Conservation (phyloP, 1,139 yeast genomes). For the Eremothecium cymbalariae region DNA sequence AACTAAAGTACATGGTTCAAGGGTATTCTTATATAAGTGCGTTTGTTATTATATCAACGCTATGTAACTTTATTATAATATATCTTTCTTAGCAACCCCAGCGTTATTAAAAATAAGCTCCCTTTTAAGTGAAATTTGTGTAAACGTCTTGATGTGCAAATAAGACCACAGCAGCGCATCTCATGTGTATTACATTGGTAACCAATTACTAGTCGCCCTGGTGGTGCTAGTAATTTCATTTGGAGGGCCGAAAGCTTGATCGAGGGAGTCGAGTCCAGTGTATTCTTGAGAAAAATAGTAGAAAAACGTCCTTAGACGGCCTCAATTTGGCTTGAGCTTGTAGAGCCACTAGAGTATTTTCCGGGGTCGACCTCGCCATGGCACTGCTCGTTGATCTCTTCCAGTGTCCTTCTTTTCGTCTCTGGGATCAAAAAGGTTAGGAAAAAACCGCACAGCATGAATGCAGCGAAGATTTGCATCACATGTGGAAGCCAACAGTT, state of each 20-base stretch:
- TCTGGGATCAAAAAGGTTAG: conserved; percentile 69
- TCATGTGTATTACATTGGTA: no score
- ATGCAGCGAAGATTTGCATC: conserved; percentile 84
- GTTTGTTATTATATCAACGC: no score
- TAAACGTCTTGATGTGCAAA: no score
- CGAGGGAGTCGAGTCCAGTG: background rate
- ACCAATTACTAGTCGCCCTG: no score
- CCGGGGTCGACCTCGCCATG: conserved; percentile 59
- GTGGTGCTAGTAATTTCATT: conserved; percentile 1
- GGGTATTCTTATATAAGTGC: no score
- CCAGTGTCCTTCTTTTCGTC: conserved; percentile 83
- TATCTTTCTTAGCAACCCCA: no score
- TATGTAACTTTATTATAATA: no score
- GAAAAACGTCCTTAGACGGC: conserved; percentile 11
- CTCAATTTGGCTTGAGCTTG: conserved; percentile 16
- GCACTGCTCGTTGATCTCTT: conserved; percentile 65
- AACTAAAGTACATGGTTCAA: no score
- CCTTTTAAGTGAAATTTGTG: no score
- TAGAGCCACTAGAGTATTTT: conserved; percentile 16
- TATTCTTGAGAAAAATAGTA: conserved; percentile 1
- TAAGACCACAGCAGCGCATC: no score
- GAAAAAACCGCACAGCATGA: conserved; percentile 72
- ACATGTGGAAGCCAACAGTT: conserved; percentile 85
- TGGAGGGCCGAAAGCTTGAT: background rate
- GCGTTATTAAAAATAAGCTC: no score